Conservation (phyloP, 148 eudicot genomes). For the Persicaria maculosa region DNA sequence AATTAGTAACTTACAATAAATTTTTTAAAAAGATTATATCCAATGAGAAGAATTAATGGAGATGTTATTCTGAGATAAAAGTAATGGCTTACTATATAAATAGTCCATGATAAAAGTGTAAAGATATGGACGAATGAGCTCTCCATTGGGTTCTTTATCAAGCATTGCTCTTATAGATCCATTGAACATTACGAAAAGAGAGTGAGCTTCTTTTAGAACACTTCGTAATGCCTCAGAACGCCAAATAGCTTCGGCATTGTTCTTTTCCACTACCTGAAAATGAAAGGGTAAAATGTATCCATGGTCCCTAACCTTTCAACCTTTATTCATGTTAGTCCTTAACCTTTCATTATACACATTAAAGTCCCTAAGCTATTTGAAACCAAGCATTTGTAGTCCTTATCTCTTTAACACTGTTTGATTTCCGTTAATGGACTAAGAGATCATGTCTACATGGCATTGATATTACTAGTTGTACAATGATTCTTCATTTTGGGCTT, state of each 20-base stretch:
- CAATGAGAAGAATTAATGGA: slow-evolving; percentile 19
- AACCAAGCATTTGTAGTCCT: no score
- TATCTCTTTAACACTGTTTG: no score
- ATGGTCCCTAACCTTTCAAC: no score
- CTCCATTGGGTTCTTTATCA: slow-evolving; percentile 80
- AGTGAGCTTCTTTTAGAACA: slow-evolving; percentile 85
- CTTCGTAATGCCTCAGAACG: slow-evolving; percentile 70
- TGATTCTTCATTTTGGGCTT: no score
- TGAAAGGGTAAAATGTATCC: no score
- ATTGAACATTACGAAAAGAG: slow-evolving; percentile 80
- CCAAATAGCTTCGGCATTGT: slow-evolving; percentile 70
- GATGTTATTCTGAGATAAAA: slow-evolving; percentile 8
- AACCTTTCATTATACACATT: no score
- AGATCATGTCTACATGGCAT: no score
- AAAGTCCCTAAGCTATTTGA: no score
- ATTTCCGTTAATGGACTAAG: no score
- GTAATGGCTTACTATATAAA: slow-evolving; percentile 58
- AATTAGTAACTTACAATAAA: slow-evolving; percentile 77
- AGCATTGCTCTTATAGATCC: slow-evolving; percentile 73
- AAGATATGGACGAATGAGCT: slow-evolving; percentile 59
- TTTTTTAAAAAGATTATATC: slow-evolving; percentile 32
- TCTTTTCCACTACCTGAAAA: slow-evolving; percentile 78
- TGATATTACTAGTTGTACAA: no score
- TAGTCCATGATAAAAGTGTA: slow-evolving; percentile 74
- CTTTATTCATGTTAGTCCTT: no score